A percentile compares a stretch with the other conserved stretches of the same genome.
These are phyloP conservation scores for Eucalyptus paniculata DNA, from an alignment of 345 rosid genomes.

Conservation along the genomic window DNA sequence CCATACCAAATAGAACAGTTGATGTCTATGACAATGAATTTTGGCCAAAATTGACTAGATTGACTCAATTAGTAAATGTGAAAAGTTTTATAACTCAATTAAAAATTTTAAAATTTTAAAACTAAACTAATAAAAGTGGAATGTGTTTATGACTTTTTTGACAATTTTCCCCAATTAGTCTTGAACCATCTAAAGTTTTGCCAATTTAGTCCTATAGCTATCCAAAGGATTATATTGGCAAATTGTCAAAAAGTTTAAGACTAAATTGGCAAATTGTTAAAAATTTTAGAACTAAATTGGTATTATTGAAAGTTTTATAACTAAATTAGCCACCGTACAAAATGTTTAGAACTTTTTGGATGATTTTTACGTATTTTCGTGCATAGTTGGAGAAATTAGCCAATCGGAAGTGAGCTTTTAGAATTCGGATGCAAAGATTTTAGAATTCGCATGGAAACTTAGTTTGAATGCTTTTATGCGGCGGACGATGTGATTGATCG, in stretches of 20 bases:
- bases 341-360: neutral
- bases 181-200: neutral
- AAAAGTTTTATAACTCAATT: too few species aligned
- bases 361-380: neutral
- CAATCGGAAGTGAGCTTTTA: neutral
- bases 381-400: neutral
- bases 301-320: neutral
- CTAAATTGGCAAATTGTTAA: neutral
- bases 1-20: too few species aligned
- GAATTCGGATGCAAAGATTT: neutral
- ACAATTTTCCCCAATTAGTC: neutral
- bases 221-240: neutral
- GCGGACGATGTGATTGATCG: neutral
- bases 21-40: too few species aligned
- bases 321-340: neutral
- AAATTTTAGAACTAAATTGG: neutral
- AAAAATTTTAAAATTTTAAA: too few species aligned
- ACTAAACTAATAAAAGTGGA: too few species aligned
- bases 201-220: too few species aligned
- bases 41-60: too few species aligned
- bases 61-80: too few species aligned
- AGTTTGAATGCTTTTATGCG: neutral
- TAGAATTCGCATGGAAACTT: neutral
- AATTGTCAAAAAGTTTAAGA: too few species aligned
- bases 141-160: too few species aligned